phyloP scores from a whole-genome alignment of 139 green algal species.

The Pedinophyceae sp. region DNA sequence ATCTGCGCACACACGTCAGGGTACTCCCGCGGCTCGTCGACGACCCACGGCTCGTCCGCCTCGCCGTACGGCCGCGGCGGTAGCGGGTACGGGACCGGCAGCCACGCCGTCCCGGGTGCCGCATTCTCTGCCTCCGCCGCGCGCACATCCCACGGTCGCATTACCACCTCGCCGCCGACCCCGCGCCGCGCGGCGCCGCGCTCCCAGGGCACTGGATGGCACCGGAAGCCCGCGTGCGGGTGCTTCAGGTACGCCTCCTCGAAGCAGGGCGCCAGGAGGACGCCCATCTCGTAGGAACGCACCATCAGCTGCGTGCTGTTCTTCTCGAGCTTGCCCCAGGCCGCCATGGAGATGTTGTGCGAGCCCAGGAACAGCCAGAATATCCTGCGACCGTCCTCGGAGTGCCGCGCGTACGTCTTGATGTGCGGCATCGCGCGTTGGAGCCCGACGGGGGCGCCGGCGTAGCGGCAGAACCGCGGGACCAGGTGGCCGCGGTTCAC shows the following conservation, averaged over 20 bases:
- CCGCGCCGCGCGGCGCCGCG: background rate
- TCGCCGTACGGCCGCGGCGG: slow-evolving; percentile 19
- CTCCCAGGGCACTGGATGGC: background rate
- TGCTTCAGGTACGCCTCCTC: slow-evolving; percentile 3
- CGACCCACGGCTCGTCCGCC: slow-evolving; percentile 20
- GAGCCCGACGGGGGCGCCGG: slow-evolving; percentile 26
- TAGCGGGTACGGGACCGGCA: slow-evolving; percentile 25
- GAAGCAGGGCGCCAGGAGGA: slow-evolving; percentile 1
- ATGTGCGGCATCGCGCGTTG: slow-evolving; percentile 66
- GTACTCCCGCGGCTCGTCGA: slow-evolving; percentile 9
- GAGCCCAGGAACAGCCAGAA: slow-evolving; percentile 39
- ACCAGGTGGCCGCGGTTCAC: slow-evolving; percentile 47
- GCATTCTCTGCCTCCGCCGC: background rate
- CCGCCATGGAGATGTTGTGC: slow-evolving; percentile 71
- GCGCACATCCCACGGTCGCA: background rate
- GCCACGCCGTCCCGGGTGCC: background rate
- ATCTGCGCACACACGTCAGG: too few relatives aligned
- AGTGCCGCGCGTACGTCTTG: slow-evolving; percentile 44
- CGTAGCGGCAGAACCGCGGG: slow-evolving; percentile 26
- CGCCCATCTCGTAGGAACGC: slow-evolving; percentile 54
- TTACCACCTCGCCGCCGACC: background rate
- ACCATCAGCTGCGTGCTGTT: slow-evolving; percentile 32
- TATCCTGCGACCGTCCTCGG: background rate
- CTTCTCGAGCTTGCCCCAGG: slow-evolving; percentile 63
- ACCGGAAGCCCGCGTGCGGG: background rate